Percentiles rank a stretch among this genome's conserved stretches.
These are phyloP conservation scores for Macrophomina tecta DNA, from an alignment of 2,329 filamentous ascomycete species.

Conservation along the genomic window DNA sequence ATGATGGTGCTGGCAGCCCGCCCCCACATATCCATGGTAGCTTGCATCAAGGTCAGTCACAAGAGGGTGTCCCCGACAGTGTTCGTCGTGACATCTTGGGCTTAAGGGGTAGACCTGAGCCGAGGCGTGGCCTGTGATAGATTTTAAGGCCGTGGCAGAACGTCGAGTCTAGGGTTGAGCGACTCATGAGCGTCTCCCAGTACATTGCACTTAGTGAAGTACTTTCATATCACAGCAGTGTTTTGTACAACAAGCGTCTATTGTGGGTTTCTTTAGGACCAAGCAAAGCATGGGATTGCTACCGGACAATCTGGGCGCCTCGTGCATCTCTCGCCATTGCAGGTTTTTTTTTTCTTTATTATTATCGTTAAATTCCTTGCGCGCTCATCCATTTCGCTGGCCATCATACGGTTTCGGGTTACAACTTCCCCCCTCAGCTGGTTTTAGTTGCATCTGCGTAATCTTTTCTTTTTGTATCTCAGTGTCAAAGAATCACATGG, in stretches of 20 bases:
- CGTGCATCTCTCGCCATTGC: neutral
- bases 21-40: constrained; percentile 8
- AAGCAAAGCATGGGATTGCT: neutral
- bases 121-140: constrained; percentile 15
- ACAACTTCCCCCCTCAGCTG: neutral
- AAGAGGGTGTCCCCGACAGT: constrained; percentile 17
- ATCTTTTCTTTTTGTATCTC: neutral
- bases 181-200: neutral
- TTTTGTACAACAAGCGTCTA: neutral
- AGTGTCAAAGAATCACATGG: neutral
- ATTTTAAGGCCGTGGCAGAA: neutral
- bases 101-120: constrained; percentile 14
- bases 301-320: neutral
- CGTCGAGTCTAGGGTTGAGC: neutral
- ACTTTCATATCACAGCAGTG: neutral
- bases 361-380: too few species aligned
- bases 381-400: neutral
- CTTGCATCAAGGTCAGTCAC: neutral
- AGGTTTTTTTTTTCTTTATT: neutral
- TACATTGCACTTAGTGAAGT: neutral
- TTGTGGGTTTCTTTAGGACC: neutral
- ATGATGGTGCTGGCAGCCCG: constrained; percentile 20
- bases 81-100: constrained; percentile 25
- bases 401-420: neutral
- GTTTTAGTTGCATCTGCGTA: neutral